phyloP scores from a whole-genome alignment of 306 rosid species.

The Pyrus communis region DNA sequence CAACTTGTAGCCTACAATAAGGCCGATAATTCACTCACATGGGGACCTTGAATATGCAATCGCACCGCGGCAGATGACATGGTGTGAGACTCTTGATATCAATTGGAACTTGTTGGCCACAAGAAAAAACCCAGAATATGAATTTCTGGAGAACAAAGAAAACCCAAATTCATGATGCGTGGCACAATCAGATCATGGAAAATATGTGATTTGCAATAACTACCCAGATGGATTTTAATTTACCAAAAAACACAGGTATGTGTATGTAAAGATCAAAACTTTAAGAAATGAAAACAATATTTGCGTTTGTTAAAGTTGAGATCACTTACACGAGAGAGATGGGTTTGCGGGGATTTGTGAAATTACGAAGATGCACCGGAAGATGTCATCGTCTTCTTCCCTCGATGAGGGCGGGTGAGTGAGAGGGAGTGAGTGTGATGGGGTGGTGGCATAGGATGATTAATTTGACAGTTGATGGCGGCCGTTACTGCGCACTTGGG shows the following conservation, averaged over 20 bases:
- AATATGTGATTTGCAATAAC: neutral
- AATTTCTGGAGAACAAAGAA: neutral
- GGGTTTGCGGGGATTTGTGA: neutral
- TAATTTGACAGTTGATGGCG: neutral
- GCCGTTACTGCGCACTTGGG: neutral
- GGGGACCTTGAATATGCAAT: slow-evolving; percentile 42
- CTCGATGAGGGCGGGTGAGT: neutral
- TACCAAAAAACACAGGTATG: neutral
- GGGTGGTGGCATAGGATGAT: neutral
- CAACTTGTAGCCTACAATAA: neutral
- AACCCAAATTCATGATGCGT: neutral
- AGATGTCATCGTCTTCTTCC: neutral
- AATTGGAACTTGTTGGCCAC: slow-evolving; percentile 8
- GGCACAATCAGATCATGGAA: neutral
- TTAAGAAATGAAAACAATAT: neutral
- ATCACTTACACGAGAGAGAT: neutral
- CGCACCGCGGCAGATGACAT: slow-evolving; percentile 55
- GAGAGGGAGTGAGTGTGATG: neutral
- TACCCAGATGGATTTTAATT: neutral
- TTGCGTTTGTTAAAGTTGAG: neutral
- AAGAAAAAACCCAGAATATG: neutral
- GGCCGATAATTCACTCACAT: slow-evolving; percentile 41
- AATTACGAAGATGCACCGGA: neutral
- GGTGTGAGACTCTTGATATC: slow-evolving; percentile 20
- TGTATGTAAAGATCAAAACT: neutral